phyloP scores from a whole-genome alignment of 2,329 filamentous ascomycete species.

The Aspergillus aculeatinus region DNA sequence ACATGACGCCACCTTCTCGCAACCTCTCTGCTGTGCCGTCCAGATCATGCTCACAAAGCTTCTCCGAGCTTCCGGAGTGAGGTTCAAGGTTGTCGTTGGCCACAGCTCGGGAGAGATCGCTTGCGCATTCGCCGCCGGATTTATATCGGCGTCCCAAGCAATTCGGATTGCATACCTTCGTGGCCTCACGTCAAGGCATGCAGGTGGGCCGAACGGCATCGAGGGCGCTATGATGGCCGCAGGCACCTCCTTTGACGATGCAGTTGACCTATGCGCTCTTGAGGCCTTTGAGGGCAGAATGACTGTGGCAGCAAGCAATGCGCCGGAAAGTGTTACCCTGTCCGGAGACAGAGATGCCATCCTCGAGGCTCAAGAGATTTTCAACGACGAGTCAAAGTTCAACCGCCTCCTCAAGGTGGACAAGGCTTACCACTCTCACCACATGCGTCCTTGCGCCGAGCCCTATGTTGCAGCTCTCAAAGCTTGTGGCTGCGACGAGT shows the following conservation, averaged over 20 bases:
- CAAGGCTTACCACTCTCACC: slow-evolving; percentile 45
- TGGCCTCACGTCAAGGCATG: slow-evolving; percentile 3
- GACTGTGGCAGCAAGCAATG: slow-evolving; percentile 8
- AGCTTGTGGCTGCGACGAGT: too few species aligned
- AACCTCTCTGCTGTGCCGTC: slow-evolving; percentile 17
- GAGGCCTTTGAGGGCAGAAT: not conserved
- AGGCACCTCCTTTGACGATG: slow-evolving; percentile 18
- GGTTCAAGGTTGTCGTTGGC: slow-evolving; percentile 40
- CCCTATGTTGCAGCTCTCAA: slow-evolving; percentile 20
- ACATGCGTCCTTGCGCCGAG: slow-evolving; percentile 34
- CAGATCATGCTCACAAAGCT: slow-evolving; percentile 22
- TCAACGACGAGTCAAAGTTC: slow-evolving; percentile 9
- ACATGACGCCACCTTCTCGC: slow-evolving; percentile 15
- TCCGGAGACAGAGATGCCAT: slow-evolving; percentile 10
- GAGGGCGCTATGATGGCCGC: slow-evolving; percentile 29
- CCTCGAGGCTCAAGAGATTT: not conserved
- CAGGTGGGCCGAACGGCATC: not conserved
- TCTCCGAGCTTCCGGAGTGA: slow-evolving; percentile 28
- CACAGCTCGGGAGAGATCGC: slow-evolving; percentile 39
- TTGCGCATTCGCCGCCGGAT: slow-evolving; percentile 33
- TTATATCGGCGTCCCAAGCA: slow-evolving; percentile 20
- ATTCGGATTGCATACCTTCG: slow-evolving; percentile 24
- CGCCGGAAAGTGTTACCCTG: slow-evolving; percentile 9
- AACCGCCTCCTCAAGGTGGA: slow-evolving; percentile 29
- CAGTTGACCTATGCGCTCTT: not conserved